Evolutionary conservation across 78 protist species (phyloP).

Genomic region (Goniomonas avonlea): DNA sequence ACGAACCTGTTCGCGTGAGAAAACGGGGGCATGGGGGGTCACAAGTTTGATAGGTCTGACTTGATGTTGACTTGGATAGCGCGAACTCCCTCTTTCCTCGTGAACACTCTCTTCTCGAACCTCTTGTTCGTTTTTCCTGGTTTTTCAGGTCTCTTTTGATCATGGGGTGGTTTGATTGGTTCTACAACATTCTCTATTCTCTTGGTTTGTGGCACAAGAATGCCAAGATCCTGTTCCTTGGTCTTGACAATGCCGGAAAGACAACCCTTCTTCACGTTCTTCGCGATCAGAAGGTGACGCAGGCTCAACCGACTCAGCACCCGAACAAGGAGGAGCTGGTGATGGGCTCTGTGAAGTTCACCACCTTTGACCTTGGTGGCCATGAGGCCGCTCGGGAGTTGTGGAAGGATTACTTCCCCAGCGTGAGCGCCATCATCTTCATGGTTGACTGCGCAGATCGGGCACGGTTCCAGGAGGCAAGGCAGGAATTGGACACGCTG

Average conservation of each 20-base stretch:
- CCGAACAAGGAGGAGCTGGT: constrained; percentile 91
- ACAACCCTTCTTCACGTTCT: constrained; percentile 96
- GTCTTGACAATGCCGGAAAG: constrained; percentile 99
- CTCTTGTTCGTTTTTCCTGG: too few relatives aligned
- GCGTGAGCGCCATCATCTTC: constrained; percentile 90
- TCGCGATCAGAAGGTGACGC: constrained; percentile 73
- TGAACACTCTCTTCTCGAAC: too few relatives aligned
- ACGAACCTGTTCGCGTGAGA: too few relatives aligned
- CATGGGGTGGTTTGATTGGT: constrained; percentile 51
- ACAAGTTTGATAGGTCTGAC: too few relatives aligned
- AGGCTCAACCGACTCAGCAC: constrained; percentile 80
- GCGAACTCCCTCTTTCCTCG: too few relatives aligned
- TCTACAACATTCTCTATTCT: constrained; percentile 25
- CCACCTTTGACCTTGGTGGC: constrained; percentile 95
- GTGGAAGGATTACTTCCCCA: constrained; percentile 76
- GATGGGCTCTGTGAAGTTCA: constrained; percentile 83
- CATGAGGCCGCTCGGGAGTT: constrained; percentile 65
- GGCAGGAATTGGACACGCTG: constrained; percentile 82
- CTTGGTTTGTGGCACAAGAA: constrained; percentile 70
- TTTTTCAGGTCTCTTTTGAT: too few relatives aligned
- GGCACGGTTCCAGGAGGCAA: constrained; percentile 84
- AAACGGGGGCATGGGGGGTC: too few relatives aligned
- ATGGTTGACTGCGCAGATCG: constrained; percentile 84
- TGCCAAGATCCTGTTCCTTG: constrained; percentile 96
- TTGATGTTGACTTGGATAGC: too few relatives aligned